Evolutionary conservation across 1,139 yeast species (phyloP).

Genomic region (Taphrina populina): DNA sequence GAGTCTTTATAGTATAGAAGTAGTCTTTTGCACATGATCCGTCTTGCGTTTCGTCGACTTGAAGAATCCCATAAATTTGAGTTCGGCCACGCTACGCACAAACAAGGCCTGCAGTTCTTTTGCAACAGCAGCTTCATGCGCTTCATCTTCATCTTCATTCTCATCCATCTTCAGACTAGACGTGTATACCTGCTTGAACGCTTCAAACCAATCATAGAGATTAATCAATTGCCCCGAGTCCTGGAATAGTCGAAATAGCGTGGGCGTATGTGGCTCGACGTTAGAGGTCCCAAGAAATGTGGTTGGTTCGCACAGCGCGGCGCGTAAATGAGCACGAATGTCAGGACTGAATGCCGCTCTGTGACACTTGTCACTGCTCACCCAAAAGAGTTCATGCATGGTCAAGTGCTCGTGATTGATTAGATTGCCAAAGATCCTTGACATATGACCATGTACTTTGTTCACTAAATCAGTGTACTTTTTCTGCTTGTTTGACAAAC

Average conservation of each 20-base stretch:
- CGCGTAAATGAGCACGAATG: constrained; percentile 13
- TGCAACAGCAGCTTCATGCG: constrained; percentile 6
- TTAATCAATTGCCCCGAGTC: constrained; percentile 37
- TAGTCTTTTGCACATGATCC: constrained; percentile 36
- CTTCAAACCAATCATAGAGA: constrained; percentile 36
- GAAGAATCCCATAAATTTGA: constrained; percentile 36
- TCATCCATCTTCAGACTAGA: background rate
- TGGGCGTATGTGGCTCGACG: constrained; percentile 31
- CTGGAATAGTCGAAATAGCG: constrained; percentile 31
- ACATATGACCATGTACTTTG: background rate
- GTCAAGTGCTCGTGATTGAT: constrained; percentile 26
- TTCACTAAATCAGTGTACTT: constrained; percentile 10
- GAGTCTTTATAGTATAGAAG: background rate
- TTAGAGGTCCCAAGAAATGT: constrained; percentile 14
- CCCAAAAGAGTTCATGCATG: constrained; percentile 29
- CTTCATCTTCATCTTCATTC: constrained; percentile 6
- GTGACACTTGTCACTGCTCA: background rate
- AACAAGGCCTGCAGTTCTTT: constrained; percentile 31
- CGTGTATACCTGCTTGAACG: constrained; percentile 21
- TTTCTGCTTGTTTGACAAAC: background rate
- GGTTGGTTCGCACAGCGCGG: constrained; percentile 12
- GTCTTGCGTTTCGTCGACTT: constrained; percentile 35
- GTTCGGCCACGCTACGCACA: constrained; percentile 34
- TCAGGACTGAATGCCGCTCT: constrained; percentile 15
- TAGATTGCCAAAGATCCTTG: constrained; percentile 9